Evolutionary conservation across 805 yeast species (phyloP).

Genomic region (Candida ponderosae): DNA sequence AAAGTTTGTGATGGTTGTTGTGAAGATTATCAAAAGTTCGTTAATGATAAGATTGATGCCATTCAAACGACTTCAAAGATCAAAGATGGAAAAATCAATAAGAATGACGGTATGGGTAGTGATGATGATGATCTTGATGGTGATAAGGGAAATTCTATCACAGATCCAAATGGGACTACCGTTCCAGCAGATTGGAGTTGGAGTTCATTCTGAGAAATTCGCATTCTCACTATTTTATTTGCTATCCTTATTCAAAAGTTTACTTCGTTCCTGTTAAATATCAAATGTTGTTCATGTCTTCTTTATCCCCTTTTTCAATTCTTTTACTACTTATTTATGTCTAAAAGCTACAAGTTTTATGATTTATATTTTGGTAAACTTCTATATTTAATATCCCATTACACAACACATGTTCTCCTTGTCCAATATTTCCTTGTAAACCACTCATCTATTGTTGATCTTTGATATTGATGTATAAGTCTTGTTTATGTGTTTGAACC

Average conservation of each 20-base stretch:
- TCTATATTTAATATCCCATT: too few relatives aligned
- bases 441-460: too few relatives aligned
- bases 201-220: constrained; percentile 53
- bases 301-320: too few relatives aligned
- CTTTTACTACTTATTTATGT: too few relatives aligned
- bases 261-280: too few relatives aligned
- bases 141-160: constrained; percentile 40
- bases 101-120: constrained; percentile 1
- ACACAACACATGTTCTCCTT: too few relatives aligned
- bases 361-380: too few relatives aligned
- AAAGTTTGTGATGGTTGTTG: constrained; percentile 68
- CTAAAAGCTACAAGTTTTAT: too few relatives aligned
- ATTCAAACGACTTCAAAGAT: neutral
- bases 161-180: constrained; percentile 49
- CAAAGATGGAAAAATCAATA: neutral
- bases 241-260: too few relatives aligned
- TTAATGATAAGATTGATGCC: constrained; percentile 20
- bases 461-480: neutral
- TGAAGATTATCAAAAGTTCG: constrained; percentile 47
- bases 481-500: constrained; percentile 1
- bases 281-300: too few relatives aligned
- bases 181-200: constrained; percentile 78
- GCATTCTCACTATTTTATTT: too few relatives aligned
- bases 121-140: constrained; percentile 4
- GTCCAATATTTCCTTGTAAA: too few relatives aligned